Evolutionary conservation across 495 filamentous ascomycete species (phyloP).

Genomic region (Apiosordaria backusii): DNA sequence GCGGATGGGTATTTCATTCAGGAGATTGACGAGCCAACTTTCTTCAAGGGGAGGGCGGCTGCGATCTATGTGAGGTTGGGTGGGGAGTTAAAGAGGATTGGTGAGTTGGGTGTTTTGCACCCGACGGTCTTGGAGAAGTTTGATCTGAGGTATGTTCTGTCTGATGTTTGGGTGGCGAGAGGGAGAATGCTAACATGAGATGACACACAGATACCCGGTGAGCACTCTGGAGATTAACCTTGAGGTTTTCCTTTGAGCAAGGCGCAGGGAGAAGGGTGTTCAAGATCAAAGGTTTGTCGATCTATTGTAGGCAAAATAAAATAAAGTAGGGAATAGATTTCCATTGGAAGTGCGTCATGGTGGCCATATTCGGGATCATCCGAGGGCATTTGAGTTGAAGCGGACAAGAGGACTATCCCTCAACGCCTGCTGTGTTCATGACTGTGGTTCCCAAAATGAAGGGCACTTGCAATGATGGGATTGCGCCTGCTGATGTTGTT

Average conservation of each 20-base stretch:
- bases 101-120: conserved; percentile 89
- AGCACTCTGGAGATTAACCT: conserved; percentile 95
- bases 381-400: too few relatives aligned
- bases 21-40: conserved; percentile 83
- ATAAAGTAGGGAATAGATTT: neutral
- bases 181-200: too few relatives aligned
- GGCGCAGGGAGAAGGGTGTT: neutral
- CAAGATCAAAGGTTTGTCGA: neutral
- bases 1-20: conserved; percentile 85
- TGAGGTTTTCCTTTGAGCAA: conserved; percentile 77
- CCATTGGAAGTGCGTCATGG: neutral
- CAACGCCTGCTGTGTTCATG: too few relatives aligned
- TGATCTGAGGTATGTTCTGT: conserved; percentile 65
- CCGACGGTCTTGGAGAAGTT: conserved; percentile 90
- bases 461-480: too few relatives aligned
- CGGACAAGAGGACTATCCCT: too few relatives aligned
- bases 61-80: conserved; percentile 69
- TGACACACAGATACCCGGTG: conserved; percentile 71
- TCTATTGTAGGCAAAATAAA: neutral
- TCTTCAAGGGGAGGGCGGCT: conserved; percentile 86
- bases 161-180: neutral
- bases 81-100: conserved; percentile 69
- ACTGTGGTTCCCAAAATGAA: too few relatives aligned
- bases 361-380: too few relatives aligned
- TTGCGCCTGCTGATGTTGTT: neutral